A percentile compares a stretch with the other conserved stretches of the same genome.
Evolutionary conservation across 805 yeast genomes (phyloP).

Genomic region (Spathaspora boniae): DNA sequence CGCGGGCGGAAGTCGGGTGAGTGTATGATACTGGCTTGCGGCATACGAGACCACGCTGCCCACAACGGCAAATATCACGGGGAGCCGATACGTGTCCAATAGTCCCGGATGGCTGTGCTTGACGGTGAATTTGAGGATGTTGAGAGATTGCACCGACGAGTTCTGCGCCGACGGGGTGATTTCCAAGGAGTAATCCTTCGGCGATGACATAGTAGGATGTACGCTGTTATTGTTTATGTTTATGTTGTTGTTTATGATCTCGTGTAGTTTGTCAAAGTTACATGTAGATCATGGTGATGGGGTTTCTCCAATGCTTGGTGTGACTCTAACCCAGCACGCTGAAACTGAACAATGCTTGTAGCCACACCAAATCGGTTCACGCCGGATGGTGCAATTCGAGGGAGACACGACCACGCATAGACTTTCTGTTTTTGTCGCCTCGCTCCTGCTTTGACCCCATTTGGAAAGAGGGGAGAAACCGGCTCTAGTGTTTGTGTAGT

Average conservation of each 20-base stretch:
- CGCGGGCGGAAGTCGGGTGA: no score
- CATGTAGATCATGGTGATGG: slow-evolving; percentile 12
- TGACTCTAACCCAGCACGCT: no score
- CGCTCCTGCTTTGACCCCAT: no score
- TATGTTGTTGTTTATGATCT: slow-evolving; percentile 1
- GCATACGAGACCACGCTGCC: slow-evolving; percentile 5
- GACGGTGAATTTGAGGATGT: slow-evolving; percentile 18
- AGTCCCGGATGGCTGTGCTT: slow-evolving; percentile 7
- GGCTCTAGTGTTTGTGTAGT: no score
- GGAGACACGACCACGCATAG: no score
- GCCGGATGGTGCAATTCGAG: no score
- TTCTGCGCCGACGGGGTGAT: slow-evolving; percentile 18
- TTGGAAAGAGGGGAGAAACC: no score
- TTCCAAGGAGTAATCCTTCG: slow-evolving; percentile 28
- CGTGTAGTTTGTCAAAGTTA: slow-evolving; percentile 1
- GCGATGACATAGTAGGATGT: slow-evolving; percentile 26
- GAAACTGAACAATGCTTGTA: no score
- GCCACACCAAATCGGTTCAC: no score
- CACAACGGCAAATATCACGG: slow-evolving; percentile 5
- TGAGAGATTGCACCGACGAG: slow-evolving; percentile 8
- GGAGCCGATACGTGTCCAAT: slow-evolving; percentile 7
- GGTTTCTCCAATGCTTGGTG: no score
- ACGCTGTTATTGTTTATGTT: slow-evolving; percentile 2
- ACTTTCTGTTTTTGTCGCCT: not conserved
- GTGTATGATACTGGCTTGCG: not conserved